Percentiles rank a stretch among this genome's conserved stretches.
Evolutionary conservation across 441 rosid species (phyloP).

Genomic region (Eutrema salsugineum): DNA sequence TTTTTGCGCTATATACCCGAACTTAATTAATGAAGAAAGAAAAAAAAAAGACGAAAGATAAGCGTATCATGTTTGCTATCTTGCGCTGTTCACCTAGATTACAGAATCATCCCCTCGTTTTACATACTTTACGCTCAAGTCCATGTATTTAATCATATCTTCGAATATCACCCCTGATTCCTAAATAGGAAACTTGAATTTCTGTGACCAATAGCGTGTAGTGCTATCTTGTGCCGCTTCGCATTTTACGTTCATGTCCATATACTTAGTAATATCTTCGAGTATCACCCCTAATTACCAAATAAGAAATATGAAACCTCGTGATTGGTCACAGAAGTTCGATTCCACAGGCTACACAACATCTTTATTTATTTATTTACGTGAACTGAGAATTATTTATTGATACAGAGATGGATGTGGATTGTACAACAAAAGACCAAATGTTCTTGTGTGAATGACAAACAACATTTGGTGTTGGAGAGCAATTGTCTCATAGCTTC

Average conservation of each 20-base stretch:
- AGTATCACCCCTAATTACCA: background rate
- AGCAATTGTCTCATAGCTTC: conserved; percentile 37
- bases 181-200: background rate
- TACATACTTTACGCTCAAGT: background rate
- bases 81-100: background rate
- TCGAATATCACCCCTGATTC: background rate
- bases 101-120: background rate
- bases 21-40: background rate
- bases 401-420: background rate
- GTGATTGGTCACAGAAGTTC: background rate
- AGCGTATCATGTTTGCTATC: background rate
- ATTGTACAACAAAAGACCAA: conserved; percentile 5
- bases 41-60: background rate
- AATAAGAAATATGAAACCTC: background rate
- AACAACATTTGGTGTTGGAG: background rate
- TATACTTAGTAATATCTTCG: background rate
- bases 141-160: background rate
- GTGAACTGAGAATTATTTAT: background rate
- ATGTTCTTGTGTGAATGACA: background rate
- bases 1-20: background rate
- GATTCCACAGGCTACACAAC: background rate
- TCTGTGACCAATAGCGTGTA: background rate
- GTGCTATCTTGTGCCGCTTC: conserved; percentile 2
- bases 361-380: background rate
- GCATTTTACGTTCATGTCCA: background rate